Conservation (phyloP, 2,329 filamentous ascomycete genomes). For the Diaporthe sp. region DNA sequence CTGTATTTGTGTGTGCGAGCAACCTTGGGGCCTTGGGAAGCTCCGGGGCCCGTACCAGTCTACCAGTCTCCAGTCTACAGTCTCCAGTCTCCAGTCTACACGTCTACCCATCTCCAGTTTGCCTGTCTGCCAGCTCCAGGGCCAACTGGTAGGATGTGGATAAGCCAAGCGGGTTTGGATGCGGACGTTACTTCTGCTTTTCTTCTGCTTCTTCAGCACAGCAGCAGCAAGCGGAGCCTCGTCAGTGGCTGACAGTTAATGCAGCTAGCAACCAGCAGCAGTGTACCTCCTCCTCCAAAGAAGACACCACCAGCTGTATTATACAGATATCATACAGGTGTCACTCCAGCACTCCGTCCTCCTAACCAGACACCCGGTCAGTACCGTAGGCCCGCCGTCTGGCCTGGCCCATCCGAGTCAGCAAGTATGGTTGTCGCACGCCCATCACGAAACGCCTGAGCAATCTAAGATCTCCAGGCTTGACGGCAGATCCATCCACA, state of each 20-base stretch:
- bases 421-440: slow-evolving; percentile 8
- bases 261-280: slow-evolving; percentile 4
- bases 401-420: slow-evolving; percentile 8
- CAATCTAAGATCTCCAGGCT: slow-evolving; percentile 20
- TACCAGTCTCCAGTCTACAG: too few relatives aligned
- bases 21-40: not conserved
- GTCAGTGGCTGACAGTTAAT: slow-evolving; percentile 10
- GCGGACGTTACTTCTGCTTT: not conserved
- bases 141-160: slow-evolving; percentile 9
- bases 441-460: slow-evolving; percentile 24
- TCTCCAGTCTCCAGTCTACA: too few relatives aligned
- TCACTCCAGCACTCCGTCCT: not conserved
- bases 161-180: not conserved
- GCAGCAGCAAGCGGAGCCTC: not conserved
- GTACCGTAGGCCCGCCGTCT: not conserved
- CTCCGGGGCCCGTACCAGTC: too few relatives aligned
- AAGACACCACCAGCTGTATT: not conserved
- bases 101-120: too few relatives aligned
- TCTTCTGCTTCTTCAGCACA: not conserved
- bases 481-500: slow-evolving; percentile 16
- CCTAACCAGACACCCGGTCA: not conserved
- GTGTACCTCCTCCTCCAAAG: not conserved
- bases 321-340: not conserved
- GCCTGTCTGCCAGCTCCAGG: not conserved
- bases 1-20: not conserved